Evolutionary conservation across 2,329 filamentous ascomycete genomes (phyloP).

Genomic region (Albifimbria verrucaria): DNA sequence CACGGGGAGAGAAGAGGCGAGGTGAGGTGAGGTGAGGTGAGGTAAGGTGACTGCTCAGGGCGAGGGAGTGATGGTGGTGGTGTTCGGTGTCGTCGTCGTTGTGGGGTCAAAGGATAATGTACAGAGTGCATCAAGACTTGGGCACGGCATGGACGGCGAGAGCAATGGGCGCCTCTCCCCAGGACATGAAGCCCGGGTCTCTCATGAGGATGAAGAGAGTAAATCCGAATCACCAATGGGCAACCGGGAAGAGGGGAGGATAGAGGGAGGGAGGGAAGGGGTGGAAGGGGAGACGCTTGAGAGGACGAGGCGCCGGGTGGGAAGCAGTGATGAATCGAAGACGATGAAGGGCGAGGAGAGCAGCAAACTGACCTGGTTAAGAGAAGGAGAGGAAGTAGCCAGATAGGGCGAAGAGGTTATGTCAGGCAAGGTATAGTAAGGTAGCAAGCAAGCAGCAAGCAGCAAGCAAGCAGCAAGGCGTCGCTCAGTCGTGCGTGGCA

Average conservation of each 20-base stretch:
- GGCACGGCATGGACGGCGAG: conserved; percentile 21
- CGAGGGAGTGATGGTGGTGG: too few species aligned
- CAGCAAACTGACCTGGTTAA: conserved; percentile 25
- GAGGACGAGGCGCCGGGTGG: conserved; percentile 13
- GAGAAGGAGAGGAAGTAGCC: conserved; percentile 24
- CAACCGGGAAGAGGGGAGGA: neutral
- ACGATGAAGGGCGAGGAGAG: conserved; percentile 14
- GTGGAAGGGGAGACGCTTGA: conserved; percentile 18
- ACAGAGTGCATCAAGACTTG: conserved; percentile 12
- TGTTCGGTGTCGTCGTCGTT: too few species aligned
- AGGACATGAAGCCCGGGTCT: neutral
- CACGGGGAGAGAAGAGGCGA: too few species aligned
- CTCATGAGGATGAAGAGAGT: conserved; percentile 11
- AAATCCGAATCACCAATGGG: conserved; percentile 6
- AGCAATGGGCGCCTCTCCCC: neutral
- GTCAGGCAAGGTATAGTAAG: neutral
- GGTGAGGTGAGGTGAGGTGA: neutral
- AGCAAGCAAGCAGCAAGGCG: conserved; percentile 9
- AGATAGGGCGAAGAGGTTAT: conserved; percentile 21
- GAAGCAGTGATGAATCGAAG: conserved; percentile 14
- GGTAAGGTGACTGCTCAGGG: neutral
- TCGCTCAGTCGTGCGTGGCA: neutral
- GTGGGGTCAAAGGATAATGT: too few species aligned
- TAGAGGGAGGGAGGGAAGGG: neutral
- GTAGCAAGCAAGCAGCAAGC: conserved; percentile 10